Evolutionary conservation across 306 rosid species (phyloP).

Genomic region (Cicer chorassanicum): DNA sequence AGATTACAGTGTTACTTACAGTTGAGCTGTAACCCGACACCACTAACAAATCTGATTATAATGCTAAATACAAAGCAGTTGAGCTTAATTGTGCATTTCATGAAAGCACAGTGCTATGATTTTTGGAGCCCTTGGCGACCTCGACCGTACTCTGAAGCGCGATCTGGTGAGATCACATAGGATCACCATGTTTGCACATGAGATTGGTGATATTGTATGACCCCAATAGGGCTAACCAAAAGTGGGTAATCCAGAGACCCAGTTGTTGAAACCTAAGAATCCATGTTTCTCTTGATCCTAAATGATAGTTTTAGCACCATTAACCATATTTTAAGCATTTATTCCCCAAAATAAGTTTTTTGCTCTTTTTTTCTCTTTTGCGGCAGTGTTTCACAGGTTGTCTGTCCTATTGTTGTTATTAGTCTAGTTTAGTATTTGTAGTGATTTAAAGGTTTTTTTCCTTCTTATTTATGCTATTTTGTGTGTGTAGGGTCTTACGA

Average conservation of each 20-base stretch:
- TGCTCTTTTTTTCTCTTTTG: background rate
- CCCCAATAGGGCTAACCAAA: background rate
- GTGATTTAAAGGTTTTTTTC: background rate
- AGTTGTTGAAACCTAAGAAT: background rate
- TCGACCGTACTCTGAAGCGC: background rate
- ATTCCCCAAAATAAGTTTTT: background rate
- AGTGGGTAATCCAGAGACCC: background rate
- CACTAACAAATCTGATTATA: background rate
- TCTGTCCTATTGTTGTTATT: background rate
- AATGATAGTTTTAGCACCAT: background rate
- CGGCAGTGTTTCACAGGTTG: background rate
- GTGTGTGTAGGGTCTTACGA: background rate
- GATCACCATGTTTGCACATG: background rate
- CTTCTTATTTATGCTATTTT: background rate
- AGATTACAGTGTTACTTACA: background rate
- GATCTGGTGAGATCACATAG: background rate
- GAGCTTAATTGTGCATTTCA: background rate
- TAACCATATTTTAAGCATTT: background rate
- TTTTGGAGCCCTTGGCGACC: background rate
- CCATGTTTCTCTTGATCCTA: background rate
- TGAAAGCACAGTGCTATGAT: background rate
- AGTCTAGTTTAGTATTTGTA: background rate
- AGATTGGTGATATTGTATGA: background rate
- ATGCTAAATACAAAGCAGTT: background rate
- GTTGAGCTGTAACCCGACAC: conserved; percentile 2